Evolutionary conservation across 257 asterid species (phyloP).

Genomic region (Paraleonurus japonicus): DNA sequence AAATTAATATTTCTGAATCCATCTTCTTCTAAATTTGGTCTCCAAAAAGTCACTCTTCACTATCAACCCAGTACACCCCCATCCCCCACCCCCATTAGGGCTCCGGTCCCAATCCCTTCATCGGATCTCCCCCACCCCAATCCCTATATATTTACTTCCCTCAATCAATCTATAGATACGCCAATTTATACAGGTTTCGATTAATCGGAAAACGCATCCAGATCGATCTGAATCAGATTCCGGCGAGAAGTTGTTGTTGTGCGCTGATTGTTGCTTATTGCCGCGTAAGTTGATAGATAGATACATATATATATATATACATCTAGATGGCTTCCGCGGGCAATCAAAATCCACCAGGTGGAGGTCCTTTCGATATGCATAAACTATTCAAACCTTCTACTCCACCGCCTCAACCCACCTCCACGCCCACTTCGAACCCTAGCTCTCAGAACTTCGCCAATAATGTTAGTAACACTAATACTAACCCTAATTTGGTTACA

Average conservation of each 20-base stretch:
- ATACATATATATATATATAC: not conserved
- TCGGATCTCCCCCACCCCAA: conserved; percentile 28
- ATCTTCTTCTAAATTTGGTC: conserved; percentile 30
- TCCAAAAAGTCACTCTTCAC: conserved; percentile 33
- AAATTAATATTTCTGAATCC: conserved; percentile 11
- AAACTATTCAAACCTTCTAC: conserved; percentile 65
- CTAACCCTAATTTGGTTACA: conserved; percentile 48
- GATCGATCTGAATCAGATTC: conserved; percentile 23
- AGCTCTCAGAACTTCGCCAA: conserved; percentile 49
- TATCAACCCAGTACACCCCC: conserved; percentile 12
- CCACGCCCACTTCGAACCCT: conserved; percentile 40
- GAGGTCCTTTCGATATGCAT: conserved; percentile 73
- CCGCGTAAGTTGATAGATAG: conserved; percentile 2
- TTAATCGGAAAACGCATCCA: conserved; percentile 16
- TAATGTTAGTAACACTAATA: conserved; percentile 18
- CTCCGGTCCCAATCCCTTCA: conserved; percentile 27
- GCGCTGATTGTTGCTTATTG: conserved; percentile 11
- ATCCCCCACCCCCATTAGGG: conserved; percentile 4
- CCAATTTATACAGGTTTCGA: not conserved
- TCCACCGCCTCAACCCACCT: conserved; percentile 33
- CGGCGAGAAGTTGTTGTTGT: conserved; percentile 6
- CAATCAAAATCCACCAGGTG: conserved; percentile 70
- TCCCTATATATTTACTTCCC: not conserved
- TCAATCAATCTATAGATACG: conserved; percentile 18
- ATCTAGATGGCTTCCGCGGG: conserved; percentile 71